Evolutionary conservation across 306 rosid species (phyloP).

Genomic region (Boehmeria nivea): DNA sequence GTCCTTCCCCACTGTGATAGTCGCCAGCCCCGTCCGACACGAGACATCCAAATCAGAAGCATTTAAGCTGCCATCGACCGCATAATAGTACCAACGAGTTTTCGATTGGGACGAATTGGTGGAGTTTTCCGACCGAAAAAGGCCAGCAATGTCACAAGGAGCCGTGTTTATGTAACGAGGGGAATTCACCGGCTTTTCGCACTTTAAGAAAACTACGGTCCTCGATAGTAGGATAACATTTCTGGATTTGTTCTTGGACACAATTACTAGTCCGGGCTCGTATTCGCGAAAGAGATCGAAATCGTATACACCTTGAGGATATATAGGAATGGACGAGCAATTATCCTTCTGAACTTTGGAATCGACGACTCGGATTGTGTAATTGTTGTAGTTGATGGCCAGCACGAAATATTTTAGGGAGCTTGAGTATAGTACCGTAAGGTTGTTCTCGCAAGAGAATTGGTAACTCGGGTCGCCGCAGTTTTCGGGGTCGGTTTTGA

Average conservation of each 20-base stretch:
- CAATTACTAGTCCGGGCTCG: too few relatives aligned
- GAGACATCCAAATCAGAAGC: conserved; percentile 3
- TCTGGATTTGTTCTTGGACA: too few relatives aligned
- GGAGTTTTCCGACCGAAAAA: not conserved
- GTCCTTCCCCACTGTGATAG: not conserved
- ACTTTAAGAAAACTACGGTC: not conserved
- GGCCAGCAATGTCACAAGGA: not conserved
- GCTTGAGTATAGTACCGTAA: not conserved
- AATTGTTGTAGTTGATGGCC: conserved; percentile 9
- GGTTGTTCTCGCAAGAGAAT: conserved; percentile 5
- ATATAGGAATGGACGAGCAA: not conserved
- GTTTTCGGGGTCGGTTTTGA: not conserved
- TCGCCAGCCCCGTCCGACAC: not conserved
- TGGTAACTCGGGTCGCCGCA: not conserved
- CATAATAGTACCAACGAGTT: not conserved
- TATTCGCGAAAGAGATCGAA: too few relatives aligned
- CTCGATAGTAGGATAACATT: not conserved
- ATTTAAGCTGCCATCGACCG: not conserved
- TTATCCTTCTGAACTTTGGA: not conserved
- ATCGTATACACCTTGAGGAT: too few relatives aligned
- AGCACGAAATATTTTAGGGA: not conserved
- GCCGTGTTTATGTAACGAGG: not conserved
- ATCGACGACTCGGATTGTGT: conserved; percentile 32
- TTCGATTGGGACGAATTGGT: not conserved
- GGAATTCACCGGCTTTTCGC: conserved; percentile 13